Evolutionary conservation across 1,139 yeast species (phyloP), one percentile per base, ranked within the genome.

Genomic region (Debaryomyces psychrophilus): DNA sequence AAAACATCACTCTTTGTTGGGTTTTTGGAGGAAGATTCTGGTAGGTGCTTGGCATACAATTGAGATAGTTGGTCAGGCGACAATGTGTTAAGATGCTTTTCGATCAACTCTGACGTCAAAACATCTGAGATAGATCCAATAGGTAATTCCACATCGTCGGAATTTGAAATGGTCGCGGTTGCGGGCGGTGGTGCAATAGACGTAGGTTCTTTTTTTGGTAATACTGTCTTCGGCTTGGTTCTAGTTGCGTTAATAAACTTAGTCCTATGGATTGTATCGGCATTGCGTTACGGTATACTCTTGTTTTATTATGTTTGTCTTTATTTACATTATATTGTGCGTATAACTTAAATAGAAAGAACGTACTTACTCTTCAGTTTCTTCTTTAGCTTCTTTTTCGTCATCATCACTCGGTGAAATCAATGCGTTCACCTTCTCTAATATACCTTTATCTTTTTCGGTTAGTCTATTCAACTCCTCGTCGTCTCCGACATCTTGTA

Each of bases 401-500:
- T 69, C 79, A 8, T 72, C 79, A 15, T 69, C 75, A 26, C 50
- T 58, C 27, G 64, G 59, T 17, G 69, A 56, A 49, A 90, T 73
- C 51, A 87, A 68, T 35, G 79, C 79, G 47, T 76, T 69, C 51
- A 90, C 77, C 55, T 76, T 75, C 31, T 71, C 74, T 34, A 77
- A 64, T 37, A 86, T 69, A 44, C 72, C 72, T 53, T 72, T 62
- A 64, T 90, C 97, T 57, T 81, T 80, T 29, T 71, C 79, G 26
- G 87, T 83, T 67, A 87, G 77, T 59, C 79, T 77, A 50, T 79
- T 82, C 48, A 82, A 84, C 31, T 76, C 75, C 48, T 76, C 81
- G 50, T 81, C 82, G 56, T 83, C 90, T 38, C 87, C 85, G 33
- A 80, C 75, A 55, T 87, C 90, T 68, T 93, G 99, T 68, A 93